Evolutionary conservation across 768 basidiomycete genomes (phyloP).

Genomic region (Agaricus sinodeliciosus): DNA sequence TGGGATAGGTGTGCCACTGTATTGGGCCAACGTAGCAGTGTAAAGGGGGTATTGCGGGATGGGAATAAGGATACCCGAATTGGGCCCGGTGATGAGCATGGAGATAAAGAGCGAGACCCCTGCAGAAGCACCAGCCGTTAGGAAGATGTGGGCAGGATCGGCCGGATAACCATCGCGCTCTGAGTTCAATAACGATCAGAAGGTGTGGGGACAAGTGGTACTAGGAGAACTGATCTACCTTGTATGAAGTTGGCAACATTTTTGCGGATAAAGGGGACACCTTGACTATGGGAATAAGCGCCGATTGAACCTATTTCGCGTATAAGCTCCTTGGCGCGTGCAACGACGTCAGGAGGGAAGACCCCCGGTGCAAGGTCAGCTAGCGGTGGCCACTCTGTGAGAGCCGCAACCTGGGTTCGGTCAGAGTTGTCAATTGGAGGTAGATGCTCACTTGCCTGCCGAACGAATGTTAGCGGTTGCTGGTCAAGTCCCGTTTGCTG

Average conservation of each 20-base stretch:
- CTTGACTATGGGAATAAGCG: constrained; percentile 95
- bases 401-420: constrained; percentile 65
- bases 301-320: constrained; percentile 88
- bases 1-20: constrained; percentile 71
- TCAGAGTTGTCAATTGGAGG: not conserved
- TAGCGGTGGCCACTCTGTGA: constrained; percentile 89
- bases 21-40: constrained; percentile 88
- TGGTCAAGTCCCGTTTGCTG: constrained; percentile 95
- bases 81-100: constrained; percentile 64
- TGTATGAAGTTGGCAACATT: constrained; percentile 87
- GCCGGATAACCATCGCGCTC: constrained; percentile 89
- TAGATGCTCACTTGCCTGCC: constrained; percentile 62
- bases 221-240: constrained; percentile 38
- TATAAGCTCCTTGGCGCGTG: constrained; percentile 74
- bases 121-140: constrained; percentile 90
- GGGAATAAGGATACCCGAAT: constrained; percentile 82
- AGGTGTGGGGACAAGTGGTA: constrained; percentile 6
- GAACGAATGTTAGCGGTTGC: constrained; percentile 82
- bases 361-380: constrained; percentile 66
- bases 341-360: constrained; percentile 84
- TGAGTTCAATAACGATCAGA: constrained; percentile 21
- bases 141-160: constrained; percentile 81
- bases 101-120: constrained; percentile 87
- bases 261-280: constrained; percentile 81
- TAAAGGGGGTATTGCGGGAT: constrained; percentile 99